Conservation (phyloP, 495 filamentous ascomycete species). For the Aspergillus wentii region DNA sequence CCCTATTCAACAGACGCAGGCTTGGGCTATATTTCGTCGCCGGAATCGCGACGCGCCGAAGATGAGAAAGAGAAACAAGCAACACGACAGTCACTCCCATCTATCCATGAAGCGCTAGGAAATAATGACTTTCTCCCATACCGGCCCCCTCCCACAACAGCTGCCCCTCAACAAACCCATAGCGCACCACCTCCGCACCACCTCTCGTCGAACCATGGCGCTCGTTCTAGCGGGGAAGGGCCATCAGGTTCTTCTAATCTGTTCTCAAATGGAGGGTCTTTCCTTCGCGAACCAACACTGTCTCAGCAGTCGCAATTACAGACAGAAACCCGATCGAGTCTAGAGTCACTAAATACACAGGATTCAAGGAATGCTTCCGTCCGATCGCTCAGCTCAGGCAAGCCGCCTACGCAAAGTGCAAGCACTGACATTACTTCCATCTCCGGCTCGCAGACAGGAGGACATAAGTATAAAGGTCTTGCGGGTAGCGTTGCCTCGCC, state of each 20-base stretch:
- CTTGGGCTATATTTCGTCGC: conserved; percentile 54
- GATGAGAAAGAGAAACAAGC: conserved; percentile 54
- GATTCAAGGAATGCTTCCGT: conserved; percentile 39
- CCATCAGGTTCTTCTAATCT: conserved; percentile 42
- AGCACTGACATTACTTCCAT: conserved; percentile 39
- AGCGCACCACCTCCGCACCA: conserved; percentile 29
- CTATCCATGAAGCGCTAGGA: conserved; percentile 62
- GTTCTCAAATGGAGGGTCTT: conserved; percentile 34
- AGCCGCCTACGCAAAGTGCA: conserved; percentile 40
- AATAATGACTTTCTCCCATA: conserved; percentile 54
- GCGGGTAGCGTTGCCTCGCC: conserved; percentile 37
- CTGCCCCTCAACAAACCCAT: conserved; percentile 35
- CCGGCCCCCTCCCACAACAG: conserved; percentile 39
- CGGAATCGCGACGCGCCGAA: conserved; percentile 55
- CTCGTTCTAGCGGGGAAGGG: conserved; percentile 31
- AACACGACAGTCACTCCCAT: conserved; percentile 58
- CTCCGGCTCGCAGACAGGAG: conserved; percentile 33
- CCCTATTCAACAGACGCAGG: conserved; percentile 48
- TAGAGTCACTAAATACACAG: conserved; percentile 36
- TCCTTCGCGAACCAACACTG: conserved; percentile 33
- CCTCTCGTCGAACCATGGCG: conserved; percentile 24
- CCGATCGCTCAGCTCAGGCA: conserved; percentile 37
- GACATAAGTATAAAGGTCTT: conserved; percentile 39
- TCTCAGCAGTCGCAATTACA: conserved; percentile 26
- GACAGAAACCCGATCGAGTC: conserved; percentile 31